Conservation (phyloP, 148 eudicot species). For the Amaranthus hypochondriacus region DNA sequence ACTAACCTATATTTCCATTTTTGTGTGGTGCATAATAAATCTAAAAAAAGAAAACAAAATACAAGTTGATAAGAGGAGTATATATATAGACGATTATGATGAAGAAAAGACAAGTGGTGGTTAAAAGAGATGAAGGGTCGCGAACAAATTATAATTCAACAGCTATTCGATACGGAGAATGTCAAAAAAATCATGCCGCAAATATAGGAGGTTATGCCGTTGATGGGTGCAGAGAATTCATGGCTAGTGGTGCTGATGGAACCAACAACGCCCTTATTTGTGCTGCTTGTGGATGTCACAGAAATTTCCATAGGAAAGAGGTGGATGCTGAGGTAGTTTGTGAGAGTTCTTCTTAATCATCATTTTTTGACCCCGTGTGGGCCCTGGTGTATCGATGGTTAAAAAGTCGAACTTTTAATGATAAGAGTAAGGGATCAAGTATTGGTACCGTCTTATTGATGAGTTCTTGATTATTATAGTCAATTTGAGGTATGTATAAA, state of each 20-base stretch:
- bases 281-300: slow-evolving; percentile 80
- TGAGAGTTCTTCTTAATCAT: slow-evolving; percentile 39
- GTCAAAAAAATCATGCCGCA: slow-evolving; percentile 81
- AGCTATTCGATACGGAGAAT: slow-evolving; percentile 43
- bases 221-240: slow-evolving; percentile 84
- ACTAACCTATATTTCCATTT: neutral
- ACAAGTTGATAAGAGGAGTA: neutral
- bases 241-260: slow-evolving; percentile 62
- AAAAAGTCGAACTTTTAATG: no score
- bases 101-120: slow-evolving; percentile 61
- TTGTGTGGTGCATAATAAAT: neutral
- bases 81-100: slow-evolving; percentile 1
- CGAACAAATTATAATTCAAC: slow-evolving; percentile 23
- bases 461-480: neutral
- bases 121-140: slow-evolving; percentile 34
- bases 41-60: neutral
- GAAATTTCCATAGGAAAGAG: slow-evolving; percentile 66
- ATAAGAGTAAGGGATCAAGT: neutral
- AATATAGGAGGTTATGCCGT: slow-evolving; percentile 74
- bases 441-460: neutral
- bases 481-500: neutral
- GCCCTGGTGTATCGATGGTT: no score
- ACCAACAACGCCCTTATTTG: slow-evolving; percentile 43
- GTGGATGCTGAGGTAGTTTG: slow-evolving; percentile 45
- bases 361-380: no score